A percentile compares a stretch with the other conserved stretches of the same genome.
Conservation (phyloP, 345 rosid genomes). For the Brassica nigra region DNA sequence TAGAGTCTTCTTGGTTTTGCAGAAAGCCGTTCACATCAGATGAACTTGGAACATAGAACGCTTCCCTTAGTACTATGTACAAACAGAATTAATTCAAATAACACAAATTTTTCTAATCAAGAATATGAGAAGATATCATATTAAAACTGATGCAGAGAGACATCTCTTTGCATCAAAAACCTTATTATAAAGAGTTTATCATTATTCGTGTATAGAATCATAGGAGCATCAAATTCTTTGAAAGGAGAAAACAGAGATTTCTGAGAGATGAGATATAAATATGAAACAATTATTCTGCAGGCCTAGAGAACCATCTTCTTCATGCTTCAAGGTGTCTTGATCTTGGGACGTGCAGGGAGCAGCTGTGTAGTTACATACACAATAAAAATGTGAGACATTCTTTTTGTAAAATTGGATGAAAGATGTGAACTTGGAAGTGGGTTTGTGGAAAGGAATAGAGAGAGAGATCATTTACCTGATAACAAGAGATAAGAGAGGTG, state of each 20-base stretch:
- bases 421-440: neutral
- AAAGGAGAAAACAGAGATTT: slow-evolving; percentile 24
- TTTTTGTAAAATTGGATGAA: neutral
- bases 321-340: slow-evolving; percentile 39
- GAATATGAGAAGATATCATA: neutral
- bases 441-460: neutral
- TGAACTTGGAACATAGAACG: no score
- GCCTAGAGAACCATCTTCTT: slow-evolving; percentile 27
- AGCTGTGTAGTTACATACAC: slow-evolving; percentile 21
- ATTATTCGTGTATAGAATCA: slow-evolving; percentile 14
- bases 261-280: slow-evolving; percentile 29
- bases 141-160: no score
- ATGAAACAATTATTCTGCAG: slow-evolving; percentile 32
- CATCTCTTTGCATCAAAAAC: neutral
- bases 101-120: neutral
- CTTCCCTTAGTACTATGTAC: no score
- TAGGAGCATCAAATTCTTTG: slow-evolving; percentile 2
- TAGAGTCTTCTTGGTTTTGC: no score
- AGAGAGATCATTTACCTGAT: slow-evolving; percentile 61
- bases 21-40: no score
- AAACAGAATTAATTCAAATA: neutral
- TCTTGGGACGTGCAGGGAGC: slow-evolving; percentile 36
- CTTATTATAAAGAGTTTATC: slow-evolving; percentile 1
- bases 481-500: slow-evolving; percentile 92
- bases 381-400: neutral